These are phyloP conservation scores for Plasmodium gonderi DNA, from an alignment of 169 alveolate genomes.

Conservation along the genomic window DNA sequence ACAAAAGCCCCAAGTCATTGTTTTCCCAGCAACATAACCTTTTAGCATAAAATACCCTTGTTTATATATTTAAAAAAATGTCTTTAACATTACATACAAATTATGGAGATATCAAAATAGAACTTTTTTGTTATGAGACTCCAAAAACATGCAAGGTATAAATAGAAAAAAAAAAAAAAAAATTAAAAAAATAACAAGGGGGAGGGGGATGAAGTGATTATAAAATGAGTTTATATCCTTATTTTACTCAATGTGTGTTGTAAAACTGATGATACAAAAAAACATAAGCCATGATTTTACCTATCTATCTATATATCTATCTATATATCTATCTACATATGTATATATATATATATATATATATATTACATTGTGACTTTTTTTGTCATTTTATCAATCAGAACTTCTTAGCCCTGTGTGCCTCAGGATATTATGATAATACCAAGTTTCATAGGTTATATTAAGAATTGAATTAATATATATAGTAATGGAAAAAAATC, in stretches of 20 bases:
- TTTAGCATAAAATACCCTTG: too few species aligned
- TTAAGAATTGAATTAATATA: background rate
- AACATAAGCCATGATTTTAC: too few species aligned
- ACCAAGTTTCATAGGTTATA: conserved; percentile 77
- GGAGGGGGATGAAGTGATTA: background rate
- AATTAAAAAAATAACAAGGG: background rate
- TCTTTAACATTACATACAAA: conserved; percentile 71
- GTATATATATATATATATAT: too few species aligned
- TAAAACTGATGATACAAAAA: too few species aligned
- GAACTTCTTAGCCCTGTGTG: conserved; percentile 84
- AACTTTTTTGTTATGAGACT: conserved; percentile 85
- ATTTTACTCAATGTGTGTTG: too few species aligned
- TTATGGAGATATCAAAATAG: conserved; percentile 77
- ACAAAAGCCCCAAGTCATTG: too few species aligned
- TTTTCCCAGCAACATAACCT: too few species aligned
- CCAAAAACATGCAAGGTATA: conserved; percentile 86
- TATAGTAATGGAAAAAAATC: background rate
- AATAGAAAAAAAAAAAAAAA: background rate
- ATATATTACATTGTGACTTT: background rate
- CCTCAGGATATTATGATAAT: conserved; percentile 80
- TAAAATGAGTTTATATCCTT: background rate
- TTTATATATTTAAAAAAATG: conserved; percentile 49
- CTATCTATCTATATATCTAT: too few species aligned
- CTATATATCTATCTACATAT: too few species aligned
- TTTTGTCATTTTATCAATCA: background rate